Percentiles rank a stretch among this genome's conserved stretches.
Evolutionary conservation across 495 filamentous ascomycete genomes (phyloP).

Genomic region (Penicillium diatomitis): DNA sequence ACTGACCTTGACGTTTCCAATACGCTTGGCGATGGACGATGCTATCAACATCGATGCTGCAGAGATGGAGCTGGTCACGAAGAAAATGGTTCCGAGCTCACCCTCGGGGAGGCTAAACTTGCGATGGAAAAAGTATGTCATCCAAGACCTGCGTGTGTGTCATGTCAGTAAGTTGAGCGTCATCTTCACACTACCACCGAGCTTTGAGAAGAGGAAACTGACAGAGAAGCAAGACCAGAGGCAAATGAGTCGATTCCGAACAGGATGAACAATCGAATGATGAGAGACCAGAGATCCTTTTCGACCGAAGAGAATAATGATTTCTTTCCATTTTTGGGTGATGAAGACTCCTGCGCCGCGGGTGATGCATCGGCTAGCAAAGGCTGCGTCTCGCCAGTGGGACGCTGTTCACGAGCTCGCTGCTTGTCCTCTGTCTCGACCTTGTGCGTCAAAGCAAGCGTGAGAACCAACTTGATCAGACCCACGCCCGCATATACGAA

Average conservation of each 20-base stretch:
- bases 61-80: conserved; percentile 54
- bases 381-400: conserved; percentile 32
- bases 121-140: conserved; percentile 67
- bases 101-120: conserved; percentile 66
- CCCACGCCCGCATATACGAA: conserved; percentile 61
- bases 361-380: conserved; percentile 32
- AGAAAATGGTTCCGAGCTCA: conserved; percentile 62
- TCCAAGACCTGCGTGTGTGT: conserved; percentile 42
- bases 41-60: conserved; percentile 63
- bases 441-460: conserved; percentile 46
- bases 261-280: conserved; percentile 64
- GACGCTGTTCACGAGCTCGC: conserved; percentile 10
- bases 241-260: conserved; percentile 73
- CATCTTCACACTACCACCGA: not conserved
- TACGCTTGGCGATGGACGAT: conserved; percentile 62
- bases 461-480: conserved; percentile 53
- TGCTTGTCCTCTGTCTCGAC: conserved; percentile 46
- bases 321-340: conserved; percentile 12
- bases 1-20: conserved; percentile 61
- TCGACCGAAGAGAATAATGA: conserved; percentile 45
- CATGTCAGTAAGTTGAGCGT: not conserved
- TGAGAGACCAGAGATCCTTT: conserved; percentile 44
- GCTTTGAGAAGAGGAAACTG: conserved; percentile 12
- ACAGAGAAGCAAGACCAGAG: conserved; percentile 66
- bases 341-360: not conserved